These are phyloP conservation scores for Trichoderma semiorbis DNA, from an alignment of 2,329 filamentous ascomycete species.

Conservation along the genomic window DNA sequence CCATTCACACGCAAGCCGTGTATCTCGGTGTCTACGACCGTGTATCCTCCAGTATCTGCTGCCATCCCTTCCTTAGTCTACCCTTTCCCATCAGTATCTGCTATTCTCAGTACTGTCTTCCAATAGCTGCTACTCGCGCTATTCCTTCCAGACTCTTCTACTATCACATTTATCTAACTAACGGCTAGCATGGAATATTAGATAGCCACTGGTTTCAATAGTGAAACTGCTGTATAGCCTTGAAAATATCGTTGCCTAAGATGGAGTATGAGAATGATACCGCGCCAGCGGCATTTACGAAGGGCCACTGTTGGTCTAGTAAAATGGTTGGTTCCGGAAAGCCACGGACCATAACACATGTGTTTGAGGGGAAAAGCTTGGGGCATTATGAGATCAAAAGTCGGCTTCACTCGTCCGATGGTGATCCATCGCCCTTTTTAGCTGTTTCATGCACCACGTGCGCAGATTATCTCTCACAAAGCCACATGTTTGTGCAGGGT, in stretches of 20 bases:
- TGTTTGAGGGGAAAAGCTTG: background rate
- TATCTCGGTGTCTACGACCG: background rate
- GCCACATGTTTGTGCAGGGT: background rate
- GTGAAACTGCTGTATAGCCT: background rate
- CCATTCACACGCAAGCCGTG: background rate
- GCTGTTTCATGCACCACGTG: background rate
- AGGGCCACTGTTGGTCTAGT: background rate
- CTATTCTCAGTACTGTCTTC: background rate
- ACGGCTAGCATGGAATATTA: background rate
- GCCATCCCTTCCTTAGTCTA: background rate
- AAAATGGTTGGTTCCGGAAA: background rate
- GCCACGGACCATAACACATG: background rate
- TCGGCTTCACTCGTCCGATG: background rate
- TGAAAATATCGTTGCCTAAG: background rate
- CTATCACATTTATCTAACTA: background rate
- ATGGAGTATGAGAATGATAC: background rate
- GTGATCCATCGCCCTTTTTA: background rate
- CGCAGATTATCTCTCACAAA: background rate
- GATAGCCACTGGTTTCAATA: background rate
- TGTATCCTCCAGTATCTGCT: background rate
- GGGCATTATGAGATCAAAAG: background rate
- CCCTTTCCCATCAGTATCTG: background rate
- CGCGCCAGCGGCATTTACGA: background rate
- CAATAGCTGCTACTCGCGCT: background rate
- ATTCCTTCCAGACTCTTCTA: background rate